These are phyloP conservation scores for Melanogaster broomeanus DNA, from an alignment of 768 basidiomycete genomes.

Conservation along the genomic window DNA sequence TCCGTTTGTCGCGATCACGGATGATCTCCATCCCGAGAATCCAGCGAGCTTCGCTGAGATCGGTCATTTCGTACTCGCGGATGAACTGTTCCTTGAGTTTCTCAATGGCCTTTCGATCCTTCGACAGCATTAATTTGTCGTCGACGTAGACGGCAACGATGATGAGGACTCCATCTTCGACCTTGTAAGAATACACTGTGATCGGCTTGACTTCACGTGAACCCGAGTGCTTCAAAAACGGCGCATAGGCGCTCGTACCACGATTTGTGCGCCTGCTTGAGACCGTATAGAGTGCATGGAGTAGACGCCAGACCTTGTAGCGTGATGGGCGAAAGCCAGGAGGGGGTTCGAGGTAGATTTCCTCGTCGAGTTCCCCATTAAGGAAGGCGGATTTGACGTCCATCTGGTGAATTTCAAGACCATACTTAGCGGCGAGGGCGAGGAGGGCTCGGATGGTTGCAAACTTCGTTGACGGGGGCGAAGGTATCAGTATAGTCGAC, in stretches of 20 bases:
- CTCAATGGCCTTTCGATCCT: not conserved
- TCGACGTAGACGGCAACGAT: not conserved
- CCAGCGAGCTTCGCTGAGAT: conserved; percentile 8
- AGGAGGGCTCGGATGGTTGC: too few species aligned
- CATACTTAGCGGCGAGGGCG: conserved; percentile 2
- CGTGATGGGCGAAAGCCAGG: not conserved
- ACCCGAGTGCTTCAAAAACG: conserved; percentile 11
- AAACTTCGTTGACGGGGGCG: too few species aligned
- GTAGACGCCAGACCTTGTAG: not conserved
- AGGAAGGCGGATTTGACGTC: conserved; percentile 31
- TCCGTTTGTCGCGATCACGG: too few species aligned
- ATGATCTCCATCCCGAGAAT: conserved; percentile 34
- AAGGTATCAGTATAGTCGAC: conserved; percentile 38
- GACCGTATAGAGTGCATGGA: conserved; percentile 1
- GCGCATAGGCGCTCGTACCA: conserved; percentile 3
- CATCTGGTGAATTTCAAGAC: conserved; percentile 19
- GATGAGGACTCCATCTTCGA: not conserved
- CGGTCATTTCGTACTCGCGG: not conserved
- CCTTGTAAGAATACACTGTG: too few species aligned
- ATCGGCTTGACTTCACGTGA: too few species aligned
- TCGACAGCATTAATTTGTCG: not conserved
- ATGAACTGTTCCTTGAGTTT: not conserved
- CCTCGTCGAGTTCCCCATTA: conserved; percentile 23
- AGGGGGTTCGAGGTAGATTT: conserved; percentile 30
- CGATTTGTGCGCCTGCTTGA: conserved; percentile 3